A percentile compares a stretch with the other conserved stretches of the same genome.
Conservation (phyloP, 352 stramenopile species). For the Pythium phragmitis region DNA sequence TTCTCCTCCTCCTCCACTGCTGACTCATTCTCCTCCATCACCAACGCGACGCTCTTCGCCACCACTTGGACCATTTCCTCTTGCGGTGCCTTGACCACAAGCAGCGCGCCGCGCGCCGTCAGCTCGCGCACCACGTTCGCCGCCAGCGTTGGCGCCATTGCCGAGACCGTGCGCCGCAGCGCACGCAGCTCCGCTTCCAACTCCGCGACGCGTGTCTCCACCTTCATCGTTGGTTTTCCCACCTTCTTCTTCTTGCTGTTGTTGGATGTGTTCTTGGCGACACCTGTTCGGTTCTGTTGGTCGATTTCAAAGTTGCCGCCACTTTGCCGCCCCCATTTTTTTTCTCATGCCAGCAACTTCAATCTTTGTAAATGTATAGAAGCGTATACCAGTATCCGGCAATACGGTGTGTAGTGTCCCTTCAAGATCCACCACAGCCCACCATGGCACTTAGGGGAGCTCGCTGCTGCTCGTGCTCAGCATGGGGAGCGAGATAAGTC, state of each 20-base stretch:
- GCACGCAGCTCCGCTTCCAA: conserved; percentile 23
- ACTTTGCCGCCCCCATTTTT: conserved; percentile 9
- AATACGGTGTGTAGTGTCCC: neutral
- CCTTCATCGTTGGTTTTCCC: conserved; percentile 2
- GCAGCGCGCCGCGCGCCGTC: conserved; percentile 10
- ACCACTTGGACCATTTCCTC: conserved; percentile 10
- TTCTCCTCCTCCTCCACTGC: no score
- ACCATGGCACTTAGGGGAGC: conserved; percentile 37
- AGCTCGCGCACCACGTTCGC: conserved; percentile 16
- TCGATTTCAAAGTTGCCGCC: conserved; percentile 3
- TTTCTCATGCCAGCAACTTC: conserved; percentile 1
- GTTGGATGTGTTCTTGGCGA: neutral
- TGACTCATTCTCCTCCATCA: neutral
- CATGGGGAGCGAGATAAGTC: conserved; percentile 91
- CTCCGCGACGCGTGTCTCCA: conserved; percentile 16
- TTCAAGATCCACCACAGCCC: conserved; percentile 3
- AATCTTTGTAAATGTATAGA: neutral
- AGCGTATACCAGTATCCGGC: conserved; percentile 8
- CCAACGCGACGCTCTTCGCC: neutral
- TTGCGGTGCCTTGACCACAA: conserved; percentile 13
- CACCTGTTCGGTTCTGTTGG: conserved; percentile 9
- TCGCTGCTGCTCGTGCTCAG: conserved; percentile 91
- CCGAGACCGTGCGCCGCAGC: conserved; percentile 7
- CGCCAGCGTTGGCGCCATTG: conserved; percentile 10
- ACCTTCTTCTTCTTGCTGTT: conserved; percentile 1